These are phyloP conservation scores for Boletus sp. DNA, from an alignment of 1,284 basidiomycete genomes.

Conservation along the genomic window DNA sequence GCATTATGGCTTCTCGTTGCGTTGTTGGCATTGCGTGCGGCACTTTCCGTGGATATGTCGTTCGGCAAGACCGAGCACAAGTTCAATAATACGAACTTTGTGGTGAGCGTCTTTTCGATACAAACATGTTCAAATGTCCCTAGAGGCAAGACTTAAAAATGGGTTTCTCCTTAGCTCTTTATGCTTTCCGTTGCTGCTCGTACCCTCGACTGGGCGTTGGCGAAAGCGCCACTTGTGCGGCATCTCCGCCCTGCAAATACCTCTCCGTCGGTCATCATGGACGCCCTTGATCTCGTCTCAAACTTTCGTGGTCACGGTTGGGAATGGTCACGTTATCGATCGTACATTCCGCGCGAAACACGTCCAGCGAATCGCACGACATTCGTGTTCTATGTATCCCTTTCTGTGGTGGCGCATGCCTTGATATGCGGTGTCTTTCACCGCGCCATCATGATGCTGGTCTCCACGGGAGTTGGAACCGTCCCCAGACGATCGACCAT, in stretches of 20 bases:
- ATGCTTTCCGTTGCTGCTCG: slow-evolving; percentile 19
- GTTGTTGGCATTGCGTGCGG: slow-evolving; percentile 38
- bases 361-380: slow-evolving; percentile 34
- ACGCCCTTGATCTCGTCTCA: slow-evolving; percentile 45
- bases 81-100: slow-evolving; percentile 39
- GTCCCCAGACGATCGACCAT: slow-evolving; percentile 41
- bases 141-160: not conserved
- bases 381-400: slow-evolving; percentile 37
- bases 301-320: slow-evolving; percentile 59
- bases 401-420: slow-evolving; percentile 34
- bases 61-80: slow-evolving; percentile 32
- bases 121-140: too few species aligned
- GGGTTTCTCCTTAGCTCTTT: slow-evolving; percentile 7
- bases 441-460: slow-evolving; percentile 39
- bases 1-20: slow-evolving; percentile 44
- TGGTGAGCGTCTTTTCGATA: slow-evolving; percentile 27
- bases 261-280: slow-evolving; percentile 23
- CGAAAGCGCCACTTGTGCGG: slow-evolving; percentile 16
- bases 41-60: slow-evolving; percentile 41
- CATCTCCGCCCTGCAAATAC: slow-evolving; percentile 4
- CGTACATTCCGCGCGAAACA: slow-evolving; percentile 42
- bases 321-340: slow-evolving; percentile 32
- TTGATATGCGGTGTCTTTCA: slow-evolving; percentile 44
- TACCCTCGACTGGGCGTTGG: slow-evolving; percentile 19
- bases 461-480: slow-evolving; percentile 34